A percentile compares a stretch with the other conserved stretches of the same genome.
Evolutionary conservation across 2,329 filamentous ascomycete species (phyloP).

Genomic region (Alternaria incomplexa): DNA sequence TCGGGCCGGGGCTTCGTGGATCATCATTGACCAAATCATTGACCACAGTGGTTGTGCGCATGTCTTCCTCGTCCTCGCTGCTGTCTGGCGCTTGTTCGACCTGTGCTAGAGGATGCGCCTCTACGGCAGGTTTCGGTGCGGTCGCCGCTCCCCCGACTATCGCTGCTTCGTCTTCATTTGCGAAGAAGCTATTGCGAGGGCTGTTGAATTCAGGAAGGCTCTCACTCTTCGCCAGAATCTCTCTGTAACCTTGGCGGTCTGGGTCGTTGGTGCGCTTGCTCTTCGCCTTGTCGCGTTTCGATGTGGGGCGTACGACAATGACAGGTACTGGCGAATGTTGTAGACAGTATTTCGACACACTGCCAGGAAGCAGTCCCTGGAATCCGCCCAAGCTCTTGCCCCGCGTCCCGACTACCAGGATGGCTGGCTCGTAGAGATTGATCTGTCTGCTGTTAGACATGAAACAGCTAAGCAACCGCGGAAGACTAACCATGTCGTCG

Average conservation of each 20-base stretch:
- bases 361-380: conserved; percentile 84
- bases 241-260: conserved; percentile 74
- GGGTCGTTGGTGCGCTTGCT: conserved; percentile 81
- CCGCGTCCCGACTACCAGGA: conserved; percentile 87
- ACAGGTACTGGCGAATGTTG: conserved; percentile 94
- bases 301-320: conserved; percentile 85
- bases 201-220: conserved; percentile 58
- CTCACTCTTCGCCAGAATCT: conserved; percentile 73
- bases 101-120: conserved; percentile 41
- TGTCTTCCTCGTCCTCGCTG: conserved; percentile 25
- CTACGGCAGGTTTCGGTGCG: conserved; percentile 46
- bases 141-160: conserved; percentile 58
- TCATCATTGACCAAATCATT: conserved; percentile 34
- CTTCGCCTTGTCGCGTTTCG: conserved; percentile 89
- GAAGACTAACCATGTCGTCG: conserved; percentile 78
- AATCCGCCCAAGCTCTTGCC: conserved; percentile 85
- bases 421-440: conserved; percentile 87
- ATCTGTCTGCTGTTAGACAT: conserved; percentile 63
- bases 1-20: conserved; percentile 37
- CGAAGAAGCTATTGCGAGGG: conserved; percentile 54
- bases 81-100: conserved; percentile 30
- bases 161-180: conserved; percentile 52
- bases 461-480: background rate
- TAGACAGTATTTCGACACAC: conserved; percentile 91
- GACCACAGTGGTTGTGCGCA: conserved; percentile 5